Evolutionary conservation across 2,329 filamentous ascomycete species (phyloP), one percentile per base, ranked within the genome.

Genomic region (Harringtonia lauricola): DNA sequence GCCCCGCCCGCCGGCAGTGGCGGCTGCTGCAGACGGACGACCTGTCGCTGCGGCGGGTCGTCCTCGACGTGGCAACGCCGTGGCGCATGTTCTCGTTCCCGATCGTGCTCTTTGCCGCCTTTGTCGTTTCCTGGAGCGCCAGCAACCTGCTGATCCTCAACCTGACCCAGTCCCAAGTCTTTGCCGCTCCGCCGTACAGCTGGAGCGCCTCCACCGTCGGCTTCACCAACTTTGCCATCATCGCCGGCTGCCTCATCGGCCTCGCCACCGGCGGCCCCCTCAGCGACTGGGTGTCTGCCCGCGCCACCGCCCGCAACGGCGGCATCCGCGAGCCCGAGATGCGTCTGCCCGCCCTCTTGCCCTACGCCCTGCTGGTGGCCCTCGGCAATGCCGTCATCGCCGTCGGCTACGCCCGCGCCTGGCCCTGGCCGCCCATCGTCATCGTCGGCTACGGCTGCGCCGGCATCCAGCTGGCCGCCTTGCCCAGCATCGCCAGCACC

Each of bases 31-130:
- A 74, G 37, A 30, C 24, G 47, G 54, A 63, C 1, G 59, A 66
- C 2, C 61, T 72, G 50, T 65, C 62, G 19, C 62, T 80, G 24
- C 35, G 72, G 2, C 56, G 67, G 26, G 63, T 81, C 29, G 34
- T 73, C 2, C 57, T 68, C 29, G 74, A 77, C 50, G 63, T 82
- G 19, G 78, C 70, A 68, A 66, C 75, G 8, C 79, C 78, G 0
- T 79, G 73, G 69, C 77, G 79, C 51, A 62, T 82, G 1, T 72
- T 79, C 54, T 51, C 65, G 0, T 82, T 76, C 56, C 78, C 79
- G 0, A 81, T 82, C 45, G 71, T 81, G 35, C 69, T 80, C 49
- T 76, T 78, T 45, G 66, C 77, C 1, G 67, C 73, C 15, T 81
- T 82, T 51, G 68, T 78, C 22, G 74, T 79, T 8, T 74, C 70